Evolutionary conservation across 2,329 filamentous ascomycete genomes (phyloP).

Genomic region (Fusarium subglutinans): DNA sequence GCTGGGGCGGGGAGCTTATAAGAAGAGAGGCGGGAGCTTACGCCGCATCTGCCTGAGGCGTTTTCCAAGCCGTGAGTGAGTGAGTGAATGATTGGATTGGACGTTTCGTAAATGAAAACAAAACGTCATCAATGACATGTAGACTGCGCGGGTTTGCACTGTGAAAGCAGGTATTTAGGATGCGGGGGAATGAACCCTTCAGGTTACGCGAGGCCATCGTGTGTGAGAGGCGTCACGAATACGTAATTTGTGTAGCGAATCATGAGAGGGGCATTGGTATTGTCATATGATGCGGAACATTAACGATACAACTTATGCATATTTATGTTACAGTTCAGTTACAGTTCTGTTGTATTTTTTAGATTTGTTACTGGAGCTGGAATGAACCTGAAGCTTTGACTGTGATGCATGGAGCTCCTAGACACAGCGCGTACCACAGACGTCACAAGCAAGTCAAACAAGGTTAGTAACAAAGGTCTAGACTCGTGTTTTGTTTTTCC

Average conservation of each 20-base stretch:
- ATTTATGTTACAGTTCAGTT: background rate
- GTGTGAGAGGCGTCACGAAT: slow-evolving; percentile 35
- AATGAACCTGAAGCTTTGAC: background rate
- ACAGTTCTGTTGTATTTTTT: background rate
- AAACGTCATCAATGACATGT: slow-evolving; percentile 45
- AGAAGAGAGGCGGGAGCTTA: slow-evolving; percentile 16
- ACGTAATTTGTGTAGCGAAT: slow-evolving; percentile 35
- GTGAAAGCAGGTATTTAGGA: slow-evolving; percentile 33
- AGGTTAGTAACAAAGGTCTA: background rate
- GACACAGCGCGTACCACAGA: background rate
- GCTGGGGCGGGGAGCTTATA: slow-evolving; percentile 18
- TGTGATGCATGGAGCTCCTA: background rate
- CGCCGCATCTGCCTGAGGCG: slow-evolving; percentile 27
- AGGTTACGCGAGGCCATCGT: slow-evolving; percentile 10
- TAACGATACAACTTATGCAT: background rate
- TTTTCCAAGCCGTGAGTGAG: background rate
- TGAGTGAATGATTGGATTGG: background rate
- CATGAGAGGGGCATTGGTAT: slow-evolving; percentile 3
- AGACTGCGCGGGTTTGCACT: slow-evolving; percentile 25
- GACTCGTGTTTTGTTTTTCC: background rate
- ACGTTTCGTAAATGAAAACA: background rate
- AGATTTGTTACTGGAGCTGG: background rate
- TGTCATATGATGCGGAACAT: background rate
- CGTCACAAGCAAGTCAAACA: background rate
- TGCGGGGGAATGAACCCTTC: slow-evolving; percentile 30